Conservation (phyloP, 805 yeast genomes). For the Saccharomyces eubayanus region DNA sequence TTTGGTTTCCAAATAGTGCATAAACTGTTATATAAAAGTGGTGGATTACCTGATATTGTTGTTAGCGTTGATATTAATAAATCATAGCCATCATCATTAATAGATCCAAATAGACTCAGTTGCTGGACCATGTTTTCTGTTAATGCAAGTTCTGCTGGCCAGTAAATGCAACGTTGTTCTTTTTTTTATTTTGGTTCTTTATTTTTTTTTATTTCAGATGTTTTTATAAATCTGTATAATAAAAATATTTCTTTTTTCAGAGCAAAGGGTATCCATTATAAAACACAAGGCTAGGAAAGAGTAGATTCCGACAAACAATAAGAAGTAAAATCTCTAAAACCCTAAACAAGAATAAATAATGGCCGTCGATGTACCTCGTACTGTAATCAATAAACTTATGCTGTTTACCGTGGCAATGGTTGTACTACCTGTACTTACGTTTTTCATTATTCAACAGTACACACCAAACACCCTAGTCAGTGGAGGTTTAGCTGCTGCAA, state of each 20-base stretch:
- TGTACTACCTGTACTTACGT: conserved; percentile 52
- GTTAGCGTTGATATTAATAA: conserved; percentile 24
- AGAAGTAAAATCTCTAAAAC: not conserved
- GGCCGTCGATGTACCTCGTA: conserved; percentile 38
- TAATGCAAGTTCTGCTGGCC: not conserved
- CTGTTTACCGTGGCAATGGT: conserved; percentile 75
- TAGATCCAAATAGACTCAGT: conserved; percentile 22
- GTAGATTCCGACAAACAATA: not conserved
- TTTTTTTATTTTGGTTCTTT: not conserved
- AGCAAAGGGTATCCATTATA: not conserved
- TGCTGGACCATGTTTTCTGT: conserved; percentile 27
- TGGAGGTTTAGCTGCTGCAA: conserved; percentile 73
- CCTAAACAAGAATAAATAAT: conserved; percentile 10
- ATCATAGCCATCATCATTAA: conserved; percentile 25
- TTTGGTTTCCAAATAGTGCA: conserved; percentile 26
- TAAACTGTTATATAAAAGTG: conserved; percentile 22
- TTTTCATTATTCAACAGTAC: conserved; percentile 45
- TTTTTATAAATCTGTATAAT: not conserved
- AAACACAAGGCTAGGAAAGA: not conserved
- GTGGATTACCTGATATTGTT: conserved; percentile 25
- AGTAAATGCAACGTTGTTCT: not conserved
- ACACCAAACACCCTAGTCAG: conserved; percentile 49
- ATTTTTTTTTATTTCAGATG: not conserved
- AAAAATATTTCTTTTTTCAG: not conserved
- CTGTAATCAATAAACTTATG: conserved; percentile 58